Conservation (phyloP, 2,329 filamentous ascomycete species). For the Apiospora sp. region DNA sequence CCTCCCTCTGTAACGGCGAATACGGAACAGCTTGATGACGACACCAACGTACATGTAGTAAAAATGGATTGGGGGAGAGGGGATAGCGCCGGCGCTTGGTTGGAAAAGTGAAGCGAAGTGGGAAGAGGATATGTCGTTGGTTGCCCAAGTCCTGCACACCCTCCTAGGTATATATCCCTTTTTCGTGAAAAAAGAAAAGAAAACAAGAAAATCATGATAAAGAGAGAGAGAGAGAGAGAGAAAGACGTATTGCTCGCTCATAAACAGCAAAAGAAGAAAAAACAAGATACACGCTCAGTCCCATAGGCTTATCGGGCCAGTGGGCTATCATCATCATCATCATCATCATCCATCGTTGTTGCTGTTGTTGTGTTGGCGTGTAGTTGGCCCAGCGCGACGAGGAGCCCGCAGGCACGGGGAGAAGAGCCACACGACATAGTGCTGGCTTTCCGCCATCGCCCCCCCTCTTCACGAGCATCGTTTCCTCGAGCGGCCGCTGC, state of each 20-base stretch:
- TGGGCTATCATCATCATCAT: background rate
- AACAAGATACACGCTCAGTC: background rate
- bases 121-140: background rate
- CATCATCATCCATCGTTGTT: background rate
- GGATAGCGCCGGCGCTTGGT: background rate
- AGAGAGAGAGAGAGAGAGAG: background rate
- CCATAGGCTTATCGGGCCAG: background rate
- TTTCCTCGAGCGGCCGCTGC: background rate
- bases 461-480: background rate
- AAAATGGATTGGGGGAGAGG: background rate
- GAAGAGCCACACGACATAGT: too few species aligned
- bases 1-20: background rate
- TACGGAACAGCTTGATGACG: background rate
- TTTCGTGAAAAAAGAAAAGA: background rate
- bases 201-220: background rate
- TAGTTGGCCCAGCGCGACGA: too few species aligned
- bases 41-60: background rate
- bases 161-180: conserved; percentile 18
- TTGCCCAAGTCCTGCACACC: background rate
- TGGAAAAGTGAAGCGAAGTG: background rate
- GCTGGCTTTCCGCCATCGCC: too few species aligned
- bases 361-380: background rate
- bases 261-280: background rate
- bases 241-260: background rate
- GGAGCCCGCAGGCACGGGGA: background rate